phyloP scores from a whole-genome alignment of 2,329 filamentous ascomycete species.

The Arthrobotrys megalospora region DNA sequence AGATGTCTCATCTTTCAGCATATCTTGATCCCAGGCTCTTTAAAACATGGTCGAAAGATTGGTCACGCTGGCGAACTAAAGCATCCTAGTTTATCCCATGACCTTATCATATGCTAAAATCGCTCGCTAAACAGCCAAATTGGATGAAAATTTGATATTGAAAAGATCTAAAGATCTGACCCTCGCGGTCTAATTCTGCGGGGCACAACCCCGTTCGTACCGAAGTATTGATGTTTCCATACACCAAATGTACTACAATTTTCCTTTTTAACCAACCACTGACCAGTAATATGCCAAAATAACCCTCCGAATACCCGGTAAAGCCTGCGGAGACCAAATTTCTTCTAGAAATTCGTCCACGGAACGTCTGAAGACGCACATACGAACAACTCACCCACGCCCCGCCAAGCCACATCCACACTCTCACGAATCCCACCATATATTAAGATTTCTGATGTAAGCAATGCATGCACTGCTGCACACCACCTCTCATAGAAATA shows the following conservation, averaged over 20 bases:
- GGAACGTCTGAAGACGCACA: conserved; percentile 26
- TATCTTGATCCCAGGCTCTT: conserved; percentile 1
- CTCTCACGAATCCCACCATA: conserved; percentile 39
- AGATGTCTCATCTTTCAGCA: conserved; percentile 14
- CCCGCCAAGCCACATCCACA: conserved; percentile 54
- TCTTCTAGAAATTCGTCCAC: not conserved
- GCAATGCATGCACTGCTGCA: conserved; percentile 54
- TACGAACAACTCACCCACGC: conserved; percentile 47
- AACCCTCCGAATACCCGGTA: not conserved
- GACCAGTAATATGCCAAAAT: not conserved
- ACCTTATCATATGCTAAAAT: conserved; percentile 50
- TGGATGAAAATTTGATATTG: conserved; percentile 17
- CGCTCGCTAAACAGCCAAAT: conserved; percentile 26
- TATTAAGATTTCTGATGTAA: conserved; percentile 42
- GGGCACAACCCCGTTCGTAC: not conserved
- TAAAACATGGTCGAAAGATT: not conserved
- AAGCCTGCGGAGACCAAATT: not conserved
- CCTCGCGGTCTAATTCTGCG: conserved; percentile 1
- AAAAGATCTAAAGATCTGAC: conserved; percentile 22
- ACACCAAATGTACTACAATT: conserved; percentile 8
- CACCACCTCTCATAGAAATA: conserved; percentile 51
- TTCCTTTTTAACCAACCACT: conserved; percentile 9
- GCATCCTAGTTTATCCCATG: conserved; percentile 48
- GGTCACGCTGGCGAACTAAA: conserved; percentile 28
- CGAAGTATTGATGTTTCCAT: not conserved